Conservation (phyloP, 768 basidiomycete genomes). For the Boletus tomentosulus region DNA sequence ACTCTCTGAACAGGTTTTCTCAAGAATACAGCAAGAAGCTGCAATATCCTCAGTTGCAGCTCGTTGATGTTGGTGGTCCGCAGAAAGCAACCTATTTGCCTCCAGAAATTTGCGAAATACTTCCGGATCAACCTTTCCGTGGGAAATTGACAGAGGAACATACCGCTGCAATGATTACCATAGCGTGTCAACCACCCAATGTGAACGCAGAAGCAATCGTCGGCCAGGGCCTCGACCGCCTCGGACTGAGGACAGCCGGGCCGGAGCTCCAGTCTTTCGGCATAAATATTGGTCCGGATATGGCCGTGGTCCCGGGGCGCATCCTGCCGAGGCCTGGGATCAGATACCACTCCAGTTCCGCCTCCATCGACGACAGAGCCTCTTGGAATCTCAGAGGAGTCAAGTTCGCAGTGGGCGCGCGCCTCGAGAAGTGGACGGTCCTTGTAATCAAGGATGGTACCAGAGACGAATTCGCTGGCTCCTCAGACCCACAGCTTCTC, state of each 20-base stretch:
- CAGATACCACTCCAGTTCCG: conserved; percentile 33
- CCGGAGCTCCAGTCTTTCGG: conserved; percentile 42
- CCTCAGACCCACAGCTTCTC: conserved; percentile 51
- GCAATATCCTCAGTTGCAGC: conserved; percentile 37
- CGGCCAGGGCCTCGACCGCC: conserved; percentile 37
- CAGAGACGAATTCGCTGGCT: conserved; percentile 56
- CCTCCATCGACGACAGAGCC: conserved; percentile 40
- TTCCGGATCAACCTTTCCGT: conserved; percentile 37
- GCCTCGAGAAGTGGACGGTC: conserved; percentile 61
- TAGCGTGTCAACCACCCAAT: conserved; percentile 47
- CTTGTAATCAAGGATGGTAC: conserved; percentile 58
- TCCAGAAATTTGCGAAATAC: conserved; percentile 46
- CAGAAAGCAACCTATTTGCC: conserved; percentile 40
- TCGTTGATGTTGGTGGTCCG: conserved; percentile 45
- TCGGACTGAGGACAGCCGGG: conserved; percentile 37
- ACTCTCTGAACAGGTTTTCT: not conserved
- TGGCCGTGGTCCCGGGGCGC: conserved; percentile 55
- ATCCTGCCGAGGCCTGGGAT: conserved; percentile 43
- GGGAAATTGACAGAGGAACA: conserved; percentile 57
- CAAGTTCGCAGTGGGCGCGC: conserved; percentile 58
- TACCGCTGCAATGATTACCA: conserved; percentile 47
- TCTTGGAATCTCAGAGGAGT: conserved; percentile 52
- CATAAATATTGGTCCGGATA: conserved; percentile 42
- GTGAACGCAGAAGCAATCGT: conserved; percentile 46
- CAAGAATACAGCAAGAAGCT: conserved; percentile 43